Conservation (phyloP, 1,284 basidiomycete genomes). For the Papiliotrema terrestris region DNA sequence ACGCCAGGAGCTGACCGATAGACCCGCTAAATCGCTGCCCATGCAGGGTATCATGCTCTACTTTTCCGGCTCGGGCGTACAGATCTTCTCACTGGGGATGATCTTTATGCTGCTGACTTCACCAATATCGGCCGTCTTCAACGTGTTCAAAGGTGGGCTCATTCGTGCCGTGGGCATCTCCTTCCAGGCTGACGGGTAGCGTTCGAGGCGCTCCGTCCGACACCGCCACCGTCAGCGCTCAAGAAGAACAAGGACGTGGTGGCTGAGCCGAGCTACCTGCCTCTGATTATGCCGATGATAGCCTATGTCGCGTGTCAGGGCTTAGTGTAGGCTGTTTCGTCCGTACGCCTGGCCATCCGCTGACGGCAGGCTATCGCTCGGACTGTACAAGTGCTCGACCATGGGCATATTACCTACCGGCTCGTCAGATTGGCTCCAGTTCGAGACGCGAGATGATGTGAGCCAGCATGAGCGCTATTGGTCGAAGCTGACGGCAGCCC, state of each 20-base stretch:
- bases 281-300: slow-evolving; percentile 41
- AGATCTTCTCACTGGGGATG: slow-evolving; percentile 91
- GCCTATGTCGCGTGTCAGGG: slow-evolving; percentile 45
- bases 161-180: not conserved
- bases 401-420: slow-evolving; percentile 86
- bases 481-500: slow-evolving; percentile 19
- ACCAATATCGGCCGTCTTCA: slow-evolving; percentile 72
- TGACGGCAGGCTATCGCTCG: slow-evolving; percentile 59
- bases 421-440: slow-evolving; percentile 86
- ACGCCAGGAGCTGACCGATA: slow-evolving; percentile 12
- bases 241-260: slow-evolving; percentile 7
- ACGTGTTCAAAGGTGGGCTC: slow-evolving; percentile 67
- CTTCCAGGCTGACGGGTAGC: slow-evolving; percentile 20
- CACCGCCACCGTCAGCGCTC: slow-evolving; percentile 11
- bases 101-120: slow-evolving; percentile 81
- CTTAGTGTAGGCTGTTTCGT: slow-evolving; percentile 35
- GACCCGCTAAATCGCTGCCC: slow-evolving; percentile 78
- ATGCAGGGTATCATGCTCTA: slow-evolving; percentile 96
- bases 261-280: slow-evolving; percentile 28
- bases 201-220: slow-evolving; percentile 45
- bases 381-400: slow-evolving; percentile 82
- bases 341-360: not conserved
- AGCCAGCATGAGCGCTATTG: slow-evolving; percentile 37
- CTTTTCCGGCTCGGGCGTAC: slow-evolving; percentile 88
- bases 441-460: slow-evolving; percentile 72